Evolutionary conservation across 73 alveolate genomes (phyloP).

Genomic region (Blepharisma japonicum): DNA sequence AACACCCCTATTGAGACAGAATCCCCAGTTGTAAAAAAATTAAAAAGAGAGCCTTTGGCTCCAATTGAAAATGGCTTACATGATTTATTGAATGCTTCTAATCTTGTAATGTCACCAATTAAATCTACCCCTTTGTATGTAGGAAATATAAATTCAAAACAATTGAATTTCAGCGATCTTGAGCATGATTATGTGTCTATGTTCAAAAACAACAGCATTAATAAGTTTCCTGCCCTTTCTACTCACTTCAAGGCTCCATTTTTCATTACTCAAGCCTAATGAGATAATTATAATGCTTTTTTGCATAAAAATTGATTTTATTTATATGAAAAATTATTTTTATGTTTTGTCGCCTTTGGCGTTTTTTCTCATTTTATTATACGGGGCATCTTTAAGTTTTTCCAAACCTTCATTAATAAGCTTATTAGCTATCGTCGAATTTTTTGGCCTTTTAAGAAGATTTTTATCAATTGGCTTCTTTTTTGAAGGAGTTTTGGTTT

Average conservation of each 20-base stretch:
- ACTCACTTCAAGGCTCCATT: conserved; percentile 19
- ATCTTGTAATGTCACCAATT: conserved; percentile 1
- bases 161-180: background rate
- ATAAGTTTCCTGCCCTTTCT: conserved; percentile 29
- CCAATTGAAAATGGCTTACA: background rate
- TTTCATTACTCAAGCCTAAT: background rate
- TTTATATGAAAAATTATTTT: no score
- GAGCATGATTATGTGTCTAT: conserved; percentile 17
- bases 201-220: background rate
- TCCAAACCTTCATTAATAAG: no score
- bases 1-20: background rate
- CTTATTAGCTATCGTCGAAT: no score
- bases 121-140: background rate
- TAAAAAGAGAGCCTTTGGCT: conserved; percentile 5
- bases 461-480: no score
- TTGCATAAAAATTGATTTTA: no score
- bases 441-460: no score
- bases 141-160: no score
- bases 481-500: no score
- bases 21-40: background rate
- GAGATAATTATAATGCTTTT: no score
- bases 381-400: no score
- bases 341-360: no score
- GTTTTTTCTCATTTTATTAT: no score
- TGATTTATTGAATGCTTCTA: conserved; percentile 11